phyloP scores from a whole-genome alignment of 225 moss, liverwort and hornwort species.

The Marchantia paleacea region DNA sequence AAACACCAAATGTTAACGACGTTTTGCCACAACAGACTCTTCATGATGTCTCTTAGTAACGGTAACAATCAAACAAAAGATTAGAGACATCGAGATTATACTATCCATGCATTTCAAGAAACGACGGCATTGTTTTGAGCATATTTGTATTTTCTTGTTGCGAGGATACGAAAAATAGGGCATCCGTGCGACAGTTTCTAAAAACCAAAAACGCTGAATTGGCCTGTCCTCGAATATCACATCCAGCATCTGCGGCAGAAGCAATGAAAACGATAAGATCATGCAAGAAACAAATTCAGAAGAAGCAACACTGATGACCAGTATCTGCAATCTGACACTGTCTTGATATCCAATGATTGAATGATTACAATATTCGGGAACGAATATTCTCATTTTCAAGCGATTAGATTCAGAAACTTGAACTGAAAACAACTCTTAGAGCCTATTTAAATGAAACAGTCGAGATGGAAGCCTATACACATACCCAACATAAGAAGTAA shows the following conservation, averaged over 20 bases:
- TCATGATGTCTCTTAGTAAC: background rate
- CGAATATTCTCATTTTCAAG: background rate
- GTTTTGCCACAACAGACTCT: background rate
- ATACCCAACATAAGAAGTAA: constrained; percentile 74
- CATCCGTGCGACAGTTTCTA: constrained; percentile 98
- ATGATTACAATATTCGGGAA: background rate
- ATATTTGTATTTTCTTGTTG: background rate
- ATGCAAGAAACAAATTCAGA: background rate
- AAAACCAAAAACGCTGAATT: constrained; percentile 97
- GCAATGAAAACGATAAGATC: background rate
- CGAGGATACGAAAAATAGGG: constrained; percentile 94
- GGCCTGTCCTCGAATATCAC: constrained; percentile 81
- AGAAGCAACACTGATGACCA: background rate
- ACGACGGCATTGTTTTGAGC: too few species aligned
- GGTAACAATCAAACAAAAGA: background rate
- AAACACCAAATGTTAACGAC: background rate
- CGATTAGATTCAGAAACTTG: background rate
- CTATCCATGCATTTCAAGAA: too few species aligned
- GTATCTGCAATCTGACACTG: background rate
- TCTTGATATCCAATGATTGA: background rate
- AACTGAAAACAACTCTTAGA: background rate
- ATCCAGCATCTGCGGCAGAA: constrained; percentile 76
- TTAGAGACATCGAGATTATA: background rate
- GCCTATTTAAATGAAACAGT: background rate
- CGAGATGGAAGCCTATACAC: constrained; percentile 1